A percentile compares a stretch with the other conserved stretches of the same genome.
Conservation (phyloP, 768 basidiomycete genomes). For the Suillus variegatus region DNA sequence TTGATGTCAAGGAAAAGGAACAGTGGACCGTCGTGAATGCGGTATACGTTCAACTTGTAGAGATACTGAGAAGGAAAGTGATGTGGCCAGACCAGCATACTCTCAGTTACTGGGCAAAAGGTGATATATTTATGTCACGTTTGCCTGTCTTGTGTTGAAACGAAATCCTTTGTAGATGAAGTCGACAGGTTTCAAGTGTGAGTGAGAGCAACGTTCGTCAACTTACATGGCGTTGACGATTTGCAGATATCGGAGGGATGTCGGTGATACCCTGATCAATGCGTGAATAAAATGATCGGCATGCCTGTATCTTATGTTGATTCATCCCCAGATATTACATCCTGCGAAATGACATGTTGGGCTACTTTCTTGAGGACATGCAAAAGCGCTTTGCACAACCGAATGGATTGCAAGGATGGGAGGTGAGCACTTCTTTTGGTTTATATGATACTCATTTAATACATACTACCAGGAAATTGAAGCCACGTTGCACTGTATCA, state of each 20-base stretch:
- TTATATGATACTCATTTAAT: neutral
- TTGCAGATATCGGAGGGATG: conserved; percentile 76
- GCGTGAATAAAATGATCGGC: conserved; percentile 52
- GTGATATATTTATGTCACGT: conserved; percentile 37
- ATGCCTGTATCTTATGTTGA: conserved; percentile 10
- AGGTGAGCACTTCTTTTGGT: conserved; percentile 47
- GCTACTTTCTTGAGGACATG: conserved; percentile 65
- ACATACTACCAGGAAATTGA: conserved; percentile 67
- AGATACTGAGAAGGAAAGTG: conserved; percentile 69
- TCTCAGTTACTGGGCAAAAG: conserved; percentile 64
- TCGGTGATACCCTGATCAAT: conserved; percentile 87
- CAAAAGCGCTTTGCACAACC: conserved; percentile 49
- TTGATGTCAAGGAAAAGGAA: conserved; percentile 33
- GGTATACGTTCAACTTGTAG: conserved; percentile 79
- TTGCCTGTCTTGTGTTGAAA: neutral
- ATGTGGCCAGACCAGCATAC: conserved; percentile 59
- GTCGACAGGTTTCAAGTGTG: conserved; percentile 78
- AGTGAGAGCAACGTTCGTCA: conserved; percentile 25
- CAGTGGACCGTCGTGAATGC: conserved; percentile 62
- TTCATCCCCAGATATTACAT: conserved; percentile 71
- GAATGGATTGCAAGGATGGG: conserved; percentile 61
- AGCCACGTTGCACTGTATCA: conserved; percentile 82
- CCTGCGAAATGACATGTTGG: conserved; percentile 81
- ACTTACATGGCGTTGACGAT: conserved; percentile 6
- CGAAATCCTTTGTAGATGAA: conserved; percentile 54